phyloP scores from a whole-genome alignment of 2,329 filamentous ascomycete species.

The Penicillium olsonii region DNA sequence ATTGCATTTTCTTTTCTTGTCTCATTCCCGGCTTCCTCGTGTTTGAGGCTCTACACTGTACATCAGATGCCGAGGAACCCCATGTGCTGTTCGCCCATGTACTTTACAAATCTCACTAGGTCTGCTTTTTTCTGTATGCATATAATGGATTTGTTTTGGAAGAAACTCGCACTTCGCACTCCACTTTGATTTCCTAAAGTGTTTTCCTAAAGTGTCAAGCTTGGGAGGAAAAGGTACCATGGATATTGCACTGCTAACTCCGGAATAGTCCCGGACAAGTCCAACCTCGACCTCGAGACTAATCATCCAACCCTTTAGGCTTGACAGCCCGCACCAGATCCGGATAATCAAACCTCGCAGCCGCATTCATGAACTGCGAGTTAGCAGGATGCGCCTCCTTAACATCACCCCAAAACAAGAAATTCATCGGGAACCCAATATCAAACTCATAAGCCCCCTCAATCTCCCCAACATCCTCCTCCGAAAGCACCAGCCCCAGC shows the following conservation, averaged over 20 bases:
- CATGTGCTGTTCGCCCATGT: conserved; percentile 28
- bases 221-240: no score
- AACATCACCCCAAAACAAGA: conserved; percentile 11
- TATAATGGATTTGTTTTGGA: conserved; percentile 31
- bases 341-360: conserved; percentile 21
- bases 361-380: conserved; percentile 10
- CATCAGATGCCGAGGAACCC: conserved; percentile 25
- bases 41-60: conserved; percentile 21
- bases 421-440: conserved; percentile 33
- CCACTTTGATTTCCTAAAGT: neutral
- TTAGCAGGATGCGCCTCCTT: conserved; percentile 17
- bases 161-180: neutral
- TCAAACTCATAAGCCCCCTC: conserved; percentile 58
- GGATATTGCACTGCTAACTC: no score
- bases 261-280: neutral
- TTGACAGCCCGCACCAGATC: conserved; percentile 14
- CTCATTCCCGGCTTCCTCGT: conserved; percentile 5
- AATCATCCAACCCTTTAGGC: conserved; percentile 10
- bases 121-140: conserved; percentile 33
- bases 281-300: neutral
- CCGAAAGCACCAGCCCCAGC: conserved; percentile 52
- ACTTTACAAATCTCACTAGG: conserved; percentile 32
- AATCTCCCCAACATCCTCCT: conserved; percentile 58
- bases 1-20: conserved; percentile 13
- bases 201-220: no score